phyloP scores from a whole-genome alignment of 768 basidiomycete genomes.

The Candolleomyces eurysporus region DNA sequence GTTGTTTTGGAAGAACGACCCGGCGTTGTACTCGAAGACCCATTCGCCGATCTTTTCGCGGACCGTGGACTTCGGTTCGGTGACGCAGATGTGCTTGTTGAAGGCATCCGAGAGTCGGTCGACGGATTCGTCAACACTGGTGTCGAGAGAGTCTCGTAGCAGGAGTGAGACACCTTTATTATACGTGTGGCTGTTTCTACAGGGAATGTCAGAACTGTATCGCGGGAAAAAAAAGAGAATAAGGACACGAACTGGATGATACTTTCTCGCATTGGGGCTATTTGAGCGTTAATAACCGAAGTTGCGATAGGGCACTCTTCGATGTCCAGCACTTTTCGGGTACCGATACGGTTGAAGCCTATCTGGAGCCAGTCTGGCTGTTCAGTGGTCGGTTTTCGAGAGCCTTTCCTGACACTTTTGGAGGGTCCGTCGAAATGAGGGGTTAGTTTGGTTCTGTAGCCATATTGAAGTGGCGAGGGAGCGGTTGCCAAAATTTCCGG shows the following conservation, averaged over 20 bases:
- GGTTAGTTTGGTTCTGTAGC: conserved; percentile 95
- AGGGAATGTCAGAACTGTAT: conserved; percentile 6
- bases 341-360: conserved; percentile 84
- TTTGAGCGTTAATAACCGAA: conserved; percentile 67
- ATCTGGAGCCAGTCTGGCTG: conserved; percentile 77
- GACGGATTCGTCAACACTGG: conserved; percentile 20
- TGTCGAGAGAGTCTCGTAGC: conserved; percentile 73
- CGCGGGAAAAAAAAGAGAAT: neutral
- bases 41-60: conserved; percentile 82
- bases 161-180: conserved; percentile 88
- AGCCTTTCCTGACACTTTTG: conserved; percentile 30
- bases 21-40: conserved; percentile 81
- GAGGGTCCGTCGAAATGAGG: conserved; percentile 90
- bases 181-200: conserved; percentile 76
- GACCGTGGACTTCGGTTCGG: conserved; percentile 75
- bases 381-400: conserved; percentile 16
- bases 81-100: conserved; percentile 74
- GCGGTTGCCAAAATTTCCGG: conserved; percentile 74
- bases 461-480: conserved; percentile 85
- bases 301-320: conserved; percentile 97
- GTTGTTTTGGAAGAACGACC: conserved; percentile 99
- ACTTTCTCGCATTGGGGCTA: conserved; percentile 57
- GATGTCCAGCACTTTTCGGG: conserved; percentile 79
- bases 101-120: conserved; percentile 38
- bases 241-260: conserved; percentile 58